Percentiles rank a stretch among this genome's conserved stretches.
These are phyloP conservation scores for Paraphoma sp. DNA, from an alignment of 2,329 filamentous ascomycete genomes.

Conservation along the genomic window DNA sequence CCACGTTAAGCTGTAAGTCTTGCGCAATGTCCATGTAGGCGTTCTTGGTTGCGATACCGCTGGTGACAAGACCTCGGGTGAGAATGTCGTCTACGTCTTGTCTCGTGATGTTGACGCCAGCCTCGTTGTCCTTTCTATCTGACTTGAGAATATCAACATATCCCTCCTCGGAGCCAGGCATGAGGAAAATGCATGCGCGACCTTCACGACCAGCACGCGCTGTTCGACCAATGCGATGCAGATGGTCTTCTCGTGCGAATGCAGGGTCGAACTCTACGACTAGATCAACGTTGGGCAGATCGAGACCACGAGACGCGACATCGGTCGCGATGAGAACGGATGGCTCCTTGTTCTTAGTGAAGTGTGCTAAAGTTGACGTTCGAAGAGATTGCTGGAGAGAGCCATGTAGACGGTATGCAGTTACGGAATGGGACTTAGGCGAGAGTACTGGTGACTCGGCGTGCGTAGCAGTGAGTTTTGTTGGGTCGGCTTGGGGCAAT, in stretches of 20 bases:
- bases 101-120: constrained; percentile 63
- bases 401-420: constrained; percentile 86
- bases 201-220: constrained; percentile 90
- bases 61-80: constrained; percentile 65
- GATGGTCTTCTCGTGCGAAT: constrained; percentile 90
- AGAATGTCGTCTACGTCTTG: constrained; percentile 71
- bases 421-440: constrained; percentile 76
- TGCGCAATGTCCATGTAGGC: constrained; percentile 72
- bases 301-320: constrained; percentile 92
- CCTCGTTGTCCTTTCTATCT: constrained; percentile 68
- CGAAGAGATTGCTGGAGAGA: constrained; percentile 87
- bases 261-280: constrained; percentile 97
- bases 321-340: constrained; percentile 92
- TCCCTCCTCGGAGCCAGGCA: constrained; percentile 89
- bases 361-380: constrained; percentile 83
- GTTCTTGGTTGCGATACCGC: constrained; percentile 47
- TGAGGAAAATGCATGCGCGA: constrained; percentile 85
- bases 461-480: constrained; percentile 62
- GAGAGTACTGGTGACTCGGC: constrained; percentile 75
- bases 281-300: constrained; percentile 92
- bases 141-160: constrained; percentile 82
- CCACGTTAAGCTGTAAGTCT: constrained; percentile 70
- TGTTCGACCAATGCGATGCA: constrained; percentile 93
- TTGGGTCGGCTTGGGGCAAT: constrained; percentile 48
- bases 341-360: constrained; percentile 74